Evolutionary conservation across 495 filamentous ascomycete species (phyloP).

Genomic region (Daldinia grandis): DNA sequence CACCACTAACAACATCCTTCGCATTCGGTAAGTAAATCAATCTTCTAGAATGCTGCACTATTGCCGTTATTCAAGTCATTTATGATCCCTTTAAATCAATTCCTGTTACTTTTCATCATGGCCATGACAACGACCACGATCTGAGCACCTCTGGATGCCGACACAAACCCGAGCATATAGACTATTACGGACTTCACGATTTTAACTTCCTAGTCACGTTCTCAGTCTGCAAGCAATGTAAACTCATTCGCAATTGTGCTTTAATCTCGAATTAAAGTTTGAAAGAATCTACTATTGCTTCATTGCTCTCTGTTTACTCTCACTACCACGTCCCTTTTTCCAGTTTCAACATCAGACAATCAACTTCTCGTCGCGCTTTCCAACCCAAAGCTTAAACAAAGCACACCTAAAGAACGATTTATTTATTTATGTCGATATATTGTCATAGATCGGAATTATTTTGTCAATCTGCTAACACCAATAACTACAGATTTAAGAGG

Average conservation of each 20-base stretch:
- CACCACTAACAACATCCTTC: slow-evolving; percentile 16
- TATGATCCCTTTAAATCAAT: not conserved
- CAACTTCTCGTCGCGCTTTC: not conserved
- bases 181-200: slow-evolving; percentile 2
- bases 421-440: not conserved
- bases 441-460: slow-evolving; percentile 10
- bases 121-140: not conserved
- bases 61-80: not conserved
- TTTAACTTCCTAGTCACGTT: not conserved
- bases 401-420: not conserved
- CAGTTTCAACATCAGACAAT: not conserved
- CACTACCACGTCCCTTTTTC: not conserved
- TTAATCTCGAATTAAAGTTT: not conserved
- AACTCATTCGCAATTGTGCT: not conserved
- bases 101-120: not conserved
- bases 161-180: slow-evolving; percentile 15
- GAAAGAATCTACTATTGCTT: not conserved
- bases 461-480: slow-evolving; percentile 18
- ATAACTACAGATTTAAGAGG: slow-evolving; percentile 25
- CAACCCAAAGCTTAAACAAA: not conserved
- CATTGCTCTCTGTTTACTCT: not conserved
- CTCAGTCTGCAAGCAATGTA: not conserved
- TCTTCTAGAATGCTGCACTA: not conserved
- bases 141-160: not conserved
- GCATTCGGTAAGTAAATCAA: slow-evolving; percentile 16